Base-by-base conservation (phyloP, 139 green algal species). In the Haematococcus sp. region DNA sequence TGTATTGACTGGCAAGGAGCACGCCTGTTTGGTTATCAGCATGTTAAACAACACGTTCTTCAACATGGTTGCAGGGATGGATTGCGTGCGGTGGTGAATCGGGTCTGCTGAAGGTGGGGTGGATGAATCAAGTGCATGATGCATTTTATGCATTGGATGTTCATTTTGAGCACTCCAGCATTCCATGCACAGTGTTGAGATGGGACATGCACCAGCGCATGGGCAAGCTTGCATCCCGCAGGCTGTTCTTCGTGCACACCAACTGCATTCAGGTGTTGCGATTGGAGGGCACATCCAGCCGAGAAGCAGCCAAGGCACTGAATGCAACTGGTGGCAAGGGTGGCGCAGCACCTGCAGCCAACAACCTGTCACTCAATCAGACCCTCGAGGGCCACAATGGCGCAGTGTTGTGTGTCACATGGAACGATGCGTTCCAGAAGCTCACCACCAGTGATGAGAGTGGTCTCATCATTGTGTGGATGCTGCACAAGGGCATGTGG, bases 381-480 rank as follows among this genome's bases (percentile, higher is more conserved):
- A 94, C 84, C 0, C 82, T 96, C 66, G 87, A 95, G 52, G 91
- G 91, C 1, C 91, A 96, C 80, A 88, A 78, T 17, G 88, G 80
- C 1, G 59, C 56, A 3, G 89, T 94, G 35, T 63, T 88, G 33
- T 70, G 84, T 33, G 84, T 86, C 2, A 74, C 68, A n/a, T 96
- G 90, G 90, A 95, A 94, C 71, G 86, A 89, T 4, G 69, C 80
- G 15, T 89, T 91, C 71, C 81, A 86, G 35, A 94, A 94, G 84
- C 88, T 95, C 22, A 94, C 91, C 23, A 94, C 85, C 59, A 90
- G 80, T 59, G 91, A 96, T 76, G 81, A 93, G 60, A 80, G 78
- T 23, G 91, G 91, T 16, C 83, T 94, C 30, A 95, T 96, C 80
- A 94, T 96, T 63, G 91, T 96, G 63, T 96, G 91, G 91, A 89